These are phyloP conservation scores for Ceratocystis albifundus DNA, from an alignment of 2,329 filamentous ascomycete species.

Conservation along the genomic window DNA sequence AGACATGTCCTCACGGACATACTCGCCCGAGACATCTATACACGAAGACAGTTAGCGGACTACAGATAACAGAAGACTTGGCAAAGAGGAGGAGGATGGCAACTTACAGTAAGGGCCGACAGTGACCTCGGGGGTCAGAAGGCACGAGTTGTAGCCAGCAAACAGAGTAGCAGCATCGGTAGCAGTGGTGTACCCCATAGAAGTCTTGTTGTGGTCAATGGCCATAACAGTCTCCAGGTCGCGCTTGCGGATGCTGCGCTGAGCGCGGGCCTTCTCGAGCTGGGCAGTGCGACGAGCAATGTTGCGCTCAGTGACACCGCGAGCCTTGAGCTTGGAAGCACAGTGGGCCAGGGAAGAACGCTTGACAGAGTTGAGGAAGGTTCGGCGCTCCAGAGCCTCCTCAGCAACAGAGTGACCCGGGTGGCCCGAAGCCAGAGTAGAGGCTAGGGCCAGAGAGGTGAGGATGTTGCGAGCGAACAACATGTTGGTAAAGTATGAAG, in stretches of 20 bases:
- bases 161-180: slow-evolving; percentile 30
- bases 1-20: slow-evolving; percentile 33
- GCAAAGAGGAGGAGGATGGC: not conserved
- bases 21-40: slow-evolving; percentile 31
- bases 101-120: slow-evolving; percentile 37
- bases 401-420: slow-evolving; percentile 39
- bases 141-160: slow-evolving; percentile 34
- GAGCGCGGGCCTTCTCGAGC: slow-evolving; percentile 34
- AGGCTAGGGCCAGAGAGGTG: slow-evolving; percentile 21
- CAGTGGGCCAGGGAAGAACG: slow-evolving; percentile 38
- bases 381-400: slow-evolving; percentile 40
- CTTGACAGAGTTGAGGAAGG: slow-evolving; percentile 34
- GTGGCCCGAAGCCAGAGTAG: slow-evolving; percentile 31
- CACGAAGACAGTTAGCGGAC: not conserved
- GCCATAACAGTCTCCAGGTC: slow-evolving; percentile 30
- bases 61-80: not conserved
- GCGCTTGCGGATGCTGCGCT: slow-evolving; percentile 27
- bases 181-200: slow-evolving; percentile 28
- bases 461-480: slow-evolving; percentile 19
- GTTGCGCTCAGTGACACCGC: slow-evolving; percentile 37
- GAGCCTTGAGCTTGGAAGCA: slow-evolving; percentile 36
- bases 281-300: slow-evolving; percentile 35
- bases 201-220: slow-evolving; percentile 31
- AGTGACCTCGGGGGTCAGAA: slow-evolving; percentile 41
- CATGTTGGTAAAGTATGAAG: slow-evolving; percentile 8